phyloP scores from a whole-genome alignment of 495 filamentous ascomycete genomes.

The Tuber melanosporum region DNA sequence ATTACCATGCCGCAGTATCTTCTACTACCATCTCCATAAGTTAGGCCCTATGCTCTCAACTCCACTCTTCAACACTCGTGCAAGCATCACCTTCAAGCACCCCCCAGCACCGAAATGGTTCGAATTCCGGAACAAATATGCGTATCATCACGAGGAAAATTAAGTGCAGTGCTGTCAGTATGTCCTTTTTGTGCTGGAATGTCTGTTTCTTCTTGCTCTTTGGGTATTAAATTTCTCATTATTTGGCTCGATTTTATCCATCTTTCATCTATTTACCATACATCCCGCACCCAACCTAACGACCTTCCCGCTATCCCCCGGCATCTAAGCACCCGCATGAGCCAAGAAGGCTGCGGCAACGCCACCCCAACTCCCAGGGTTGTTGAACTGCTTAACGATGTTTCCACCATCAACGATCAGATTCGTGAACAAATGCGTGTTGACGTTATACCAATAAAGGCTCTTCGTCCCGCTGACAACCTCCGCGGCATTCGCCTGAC shows the following conservation, averaged over 20 bases:
- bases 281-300: not conserved
- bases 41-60: too few relatives aligned
- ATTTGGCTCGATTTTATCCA: not conserved
- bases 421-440: constrained; percentile 36
- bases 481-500: constrained; percentile 16
- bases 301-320: not conserved
- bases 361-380: constrained; percentile 55
- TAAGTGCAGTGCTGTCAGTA: not conserved
- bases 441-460: constrained; percentile 31
- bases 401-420: constrained; percentile 32
- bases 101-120: not conserved
- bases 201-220: not conserved
- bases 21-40: too few relatives aligned
- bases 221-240: not conserved
- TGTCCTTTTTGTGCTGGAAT: not conserved
- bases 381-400: constrained; percentile 34
- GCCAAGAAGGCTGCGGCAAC: constrained; percentile 48
- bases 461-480: constrained; percentile 19
- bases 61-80: too few relatives aligned
- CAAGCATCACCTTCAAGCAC: too few relatives aligned
- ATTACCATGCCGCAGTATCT: too few relatives aligned
- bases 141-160: not conserved
- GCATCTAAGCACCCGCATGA: constrained; percentile 7
- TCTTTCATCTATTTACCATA: not conserved
- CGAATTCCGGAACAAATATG: not conserved